Evolutionary conservation across 495 filamentous ascomycete species (phyloP), one percentile per base, ranked within the genome.

Genomic region (Lindgomyces ingoldianus): DNA sequence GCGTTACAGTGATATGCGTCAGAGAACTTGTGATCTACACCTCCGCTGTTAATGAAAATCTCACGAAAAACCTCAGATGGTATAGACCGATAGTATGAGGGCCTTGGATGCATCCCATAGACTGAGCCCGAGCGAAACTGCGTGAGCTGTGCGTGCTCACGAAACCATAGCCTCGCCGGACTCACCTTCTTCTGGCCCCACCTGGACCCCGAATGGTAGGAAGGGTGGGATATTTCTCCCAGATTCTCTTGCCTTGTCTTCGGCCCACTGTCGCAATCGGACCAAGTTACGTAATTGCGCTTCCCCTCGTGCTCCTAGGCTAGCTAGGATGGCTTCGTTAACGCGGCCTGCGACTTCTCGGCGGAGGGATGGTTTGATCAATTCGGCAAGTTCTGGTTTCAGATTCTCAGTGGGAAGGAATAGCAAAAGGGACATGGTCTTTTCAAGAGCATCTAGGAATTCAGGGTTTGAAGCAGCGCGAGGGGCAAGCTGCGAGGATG

Each of bases 351-450:
- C 92, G 25, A 96, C 91, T 10, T 86, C 82, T 73, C 85, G 83
- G 72, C 94, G 86, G n/a, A 98, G 82, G 52, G 82, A 80, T n/a
- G 91, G 86, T 68, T 93, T 81, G 25, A 98, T 80, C 39, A 98
- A 80, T 19, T 83, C 83, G 14, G 86, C 84, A 26, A 97, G 81
- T 46, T 89, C 85, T 0, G 91, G 89, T 29, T 86, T 81, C 21
- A 98, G 81, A 54, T 84, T 89, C 57, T 91, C 86, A 25, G 84
- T 81, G 3, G 90, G 88, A 70, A 96, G 63, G 50, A 68, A 96
- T 60, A 97, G 90, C 41, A 98, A 78, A 45, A 98, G 85, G 1
- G 91, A 87, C 85, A 99, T 96, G 0, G 94, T 96, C 64, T 86
- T 83, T 74, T 99, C 94, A 19, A 99, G 82, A 65, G 96, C 92